These are phyloP conservation scores for Halenospora varia DNA, from an alignment of 495 filamentous ascomycete genomes.

Conservation along the genomic window DNA sequence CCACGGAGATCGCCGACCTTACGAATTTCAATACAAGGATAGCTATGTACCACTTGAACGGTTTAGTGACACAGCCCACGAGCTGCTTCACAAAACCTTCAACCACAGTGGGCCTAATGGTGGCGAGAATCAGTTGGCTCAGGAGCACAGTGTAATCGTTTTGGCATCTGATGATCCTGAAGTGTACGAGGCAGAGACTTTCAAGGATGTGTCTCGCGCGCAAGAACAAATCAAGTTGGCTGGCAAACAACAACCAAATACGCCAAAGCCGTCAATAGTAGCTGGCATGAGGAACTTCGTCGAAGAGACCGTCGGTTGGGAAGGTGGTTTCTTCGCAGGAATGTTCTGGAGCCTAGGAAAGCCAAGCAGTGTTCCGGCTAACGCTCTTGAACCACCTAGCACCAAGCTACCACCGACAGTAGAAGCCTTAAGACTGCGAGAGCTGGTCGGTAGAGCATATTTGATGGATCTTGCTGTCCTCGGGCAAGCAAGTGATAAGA, in stretches of 20 bases:
- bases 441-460: conserved; percentile 66
- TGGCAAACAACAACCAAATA: conserved; percentile 33
- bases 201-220: conserved; percentile 45
- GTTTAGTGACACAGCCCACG: conserved; percentile 40
- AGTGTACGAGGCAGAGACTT: conserved; percentile 54
- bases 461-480: conserved; percentile 67
- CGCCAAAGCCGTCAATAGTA: conserved; percentile 28
- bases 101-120: conserved; percentile 9
- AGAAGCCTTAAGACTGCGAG: conserved; percentile 52
- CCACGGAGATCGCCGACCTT: conserved; percentile 65
- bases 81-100: conserved; percentile 14
- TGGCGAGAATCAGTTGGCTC: conserved; percentile 7
- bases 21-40: conserved; percentile 60
- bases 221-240: conserved; percentile 65
- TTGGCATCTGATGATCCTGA: conserved; percentile 70
- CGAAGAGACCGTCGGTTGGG: conserved; percentile 67
- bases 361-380: conserved; percentile 10
- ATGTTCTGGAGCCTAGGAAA: conserved; percentile 66
- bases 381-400: conserved; percentile 12
- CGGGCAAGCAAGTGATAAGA: conserved; percentile 50
- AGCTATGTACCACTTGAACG: conserved; percentile 64
- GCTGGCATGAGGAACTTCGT: conserved; percentile 44
- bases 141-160: conserved; percentile 33
- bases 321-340: conserved; percentile 66
- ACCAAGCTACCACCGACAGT: conserved; percentile 36